Evolutionary conservation across 331 rosid species (phyloP).

Genomic region (Prunus yedoensis): DNA sequence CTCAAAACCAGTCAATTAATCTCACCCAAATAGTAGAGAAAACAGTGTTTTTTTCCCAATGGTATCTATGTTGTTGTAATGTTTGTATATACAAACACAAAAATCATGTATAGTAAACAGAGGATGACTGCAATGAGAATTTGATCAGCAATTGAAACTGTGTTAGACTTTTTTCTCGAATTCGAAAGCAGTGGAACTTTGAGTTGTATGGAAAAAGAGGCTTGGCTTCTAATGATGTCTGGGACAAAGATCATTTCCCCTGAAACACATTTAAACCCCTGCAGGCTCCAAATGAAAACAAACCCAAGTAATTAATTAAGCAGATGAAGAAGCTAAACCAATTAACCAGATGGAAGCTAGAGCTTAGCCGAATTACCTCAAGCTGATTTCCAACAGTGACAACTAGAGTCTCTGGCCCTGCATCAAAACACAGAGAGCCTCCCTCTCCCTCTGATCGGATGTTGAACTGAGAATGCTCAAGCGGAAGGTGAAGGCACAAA

Average conservation of each 20-base stretch:
- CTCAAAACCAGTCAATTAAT: neutral
- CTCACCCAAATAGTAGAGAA: neutral
- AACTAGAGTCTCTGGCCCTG: constrained; percentile 55
- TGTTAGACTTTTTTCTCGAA: constrained; percentile 23
- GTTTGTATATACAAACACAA: constrained; percentile 23
- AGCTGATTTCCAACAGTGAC: constrained; percentile 70
- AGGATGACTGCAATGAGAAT: constrained; percentile 43
- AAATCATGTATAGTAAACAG: constrained; percentile 43
- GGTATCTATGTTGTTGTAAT: constrained; percentile 7
- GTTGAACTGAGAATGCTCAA: constrained; percentile 52
- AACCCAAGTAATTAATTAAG: neutral
- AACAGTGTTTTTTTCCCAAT: neutral
- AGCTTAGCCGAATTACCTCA: constrained; percentile 42
- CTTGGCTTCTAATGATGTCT: constrained; percentile 31
- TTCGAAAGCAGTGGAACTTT: constrained; percentile 32
- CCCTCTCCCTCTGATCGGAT: constrained; percentile 44
- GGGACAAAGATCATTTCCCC: constrained; percentile 61
- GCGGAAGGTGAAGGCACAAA: constrained; percentile 68
- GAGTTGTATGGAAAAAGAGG: constrained; percentile 61
- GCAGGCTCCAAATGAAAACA: constrained; percentile 38
- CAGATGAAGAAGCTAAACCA: too few relatives aligned
- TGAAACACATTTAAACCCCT: constrained; percentile 43
- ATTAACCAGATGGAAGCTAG: neutral
- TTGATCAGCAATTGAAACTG: constrained; percentile 59
- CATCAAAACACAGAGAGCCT: constrained; percentile 54